These are phyloP conservation scores for Yamadazyma taylorii DNA, from an alignment of 1,139 yeast species.

Conservation along the genomic window DNA sequence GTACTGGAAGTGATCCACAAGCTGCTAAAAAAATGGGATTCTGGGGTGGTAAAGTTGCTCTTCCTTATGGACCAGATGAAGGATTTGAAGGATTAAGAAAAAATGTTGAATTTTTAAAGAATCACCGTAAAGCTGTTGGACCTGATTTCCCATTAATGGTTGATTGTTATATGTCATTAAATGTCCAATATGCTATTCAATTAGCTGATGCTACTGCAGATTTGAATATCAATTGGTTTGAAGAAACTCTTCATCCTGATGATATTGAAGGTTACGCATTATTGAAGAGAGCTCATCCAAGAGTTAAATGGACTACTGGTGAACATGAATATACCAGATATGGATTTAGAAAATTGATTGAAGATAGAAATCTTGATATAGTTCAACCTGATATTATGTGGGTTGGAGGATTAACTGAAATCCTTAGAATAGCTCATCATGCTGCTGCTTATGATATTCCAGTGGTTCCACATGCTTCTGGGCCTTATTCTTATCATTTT, in stretches of 20 bases:
- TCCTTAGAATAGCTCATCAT: slow-evolving; percentile 44
- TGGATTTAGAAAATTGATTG: slow-evolving; percentile 49
- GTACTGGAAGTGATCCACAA: slow-evolving; percentile 47
- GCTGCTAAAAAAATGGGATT: slow-evolving; percentile 49
- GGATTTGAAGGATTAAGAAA: slow-evolving; percentile 44
- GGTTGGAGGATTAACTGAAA: slow-evolving; percentile 52
- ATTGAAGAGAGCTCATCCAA: slow-evolving; percentile 46
- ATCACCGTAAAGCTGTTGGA: slow-evolving; percentile 45
- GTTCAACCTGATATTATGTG: slow-evolving; percentile 55
- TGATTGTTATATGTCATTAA: slow-evolving; percentile 51
- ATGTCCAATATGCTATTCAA: slow-evolving; percentile 47
- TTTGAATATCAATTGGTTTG: slow-evolving; percentile 51
- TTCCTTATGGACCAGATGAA: slow-evolving; percentile 52
- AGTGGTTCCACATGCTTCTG: slow-evolving; percentile 52
- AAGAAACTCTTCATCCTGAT: slow-evolving; percentile 51
- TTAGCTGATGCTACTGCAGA: slow-evolving; percentile 42
- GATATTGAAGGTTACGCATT: slow-evolving; percentile 46
- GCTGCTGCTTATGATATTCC: slow-evolving; percentile 54
- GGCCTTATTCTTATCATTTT: slow-evolving; percentile 51
- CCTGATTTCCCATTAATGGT: slow-evolving; percentile 53
- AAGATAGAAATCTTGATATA: slow-evolving; percentile 46
- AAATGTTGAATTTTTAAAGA: slow-evolving; percentile 43
- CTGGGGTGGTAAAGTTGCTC: slow-evolving; percentile 53
- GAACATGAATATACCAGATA: slow-evolving; percentile 52
- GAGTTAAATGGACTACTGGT: slow-evolving; percentile 49